Evolutionary conservation across 805 yeast species (phyloP).

Genomic region (Candida bentonensis): DNA sequence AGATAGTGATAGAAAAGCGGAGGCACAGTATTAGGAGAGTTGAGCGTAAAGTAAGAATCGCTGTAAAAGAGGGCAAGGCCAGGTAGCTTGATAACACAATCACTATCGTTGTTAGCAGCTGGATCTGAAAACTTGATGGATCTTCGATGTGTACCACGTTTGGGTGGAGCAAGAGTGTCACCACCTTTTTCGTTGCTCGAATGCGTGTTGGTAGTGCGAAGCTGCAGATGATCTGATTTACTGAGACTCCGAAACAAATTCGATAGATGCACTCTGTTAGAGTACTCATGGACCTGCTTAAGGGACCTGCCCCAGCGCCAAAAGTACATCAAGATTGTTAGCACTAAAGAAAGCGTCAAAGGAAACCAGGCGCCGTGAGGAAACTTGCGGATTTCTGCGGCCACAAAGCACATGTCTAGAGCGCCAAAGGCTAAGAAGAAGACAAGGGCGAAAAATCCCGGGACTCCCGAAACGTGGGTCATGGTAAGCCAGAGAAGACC

Average conservation of each 20-base stretch:
- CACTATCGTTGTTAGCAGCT: neutral
- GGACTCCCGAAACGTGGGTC: constrained; percentile 30
- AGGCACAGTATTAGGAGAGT: neutral
- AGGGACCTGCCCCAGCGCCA: neutral
- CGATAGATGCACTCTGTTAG: neutral
- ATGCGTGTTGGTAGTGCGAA: neutral
- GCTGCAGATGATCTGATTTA: neutral
- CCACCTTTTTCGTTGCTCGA: neutral
- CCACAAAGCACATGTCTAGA: constrained; percentile 32
- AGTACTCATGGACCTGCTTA: neutral
- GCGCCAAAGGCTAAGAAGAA: constrained; percentile 31
- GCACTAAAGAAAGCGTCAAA: constrained; percentile 22
- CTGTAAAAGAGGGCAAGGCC: neutral
- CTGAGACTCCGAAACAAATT: neutral
- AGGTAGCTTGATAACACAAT: neutral
- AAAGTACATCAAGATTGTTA: neutral
- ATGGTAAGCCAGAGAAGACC: constrained; percentile 31
- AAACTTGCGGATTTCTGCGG: constrained; percentile 37
- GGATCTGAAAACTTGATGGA: neutral
- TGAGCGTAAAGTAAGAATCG: neutral
- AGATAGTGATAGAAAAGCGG: neutral
- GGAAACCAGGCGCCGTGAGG: constrained; percentile 55
- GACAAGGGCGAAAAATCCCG: constrained; percentile 23
- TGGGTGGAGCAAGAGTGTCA: neutral
- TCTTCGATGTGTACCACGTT: neutral